Evolutionary conservation across 2,329 filamentous ascomycete species (phyloP).

Genomic region (Arthrobotrys sphaeroides): DNA sequence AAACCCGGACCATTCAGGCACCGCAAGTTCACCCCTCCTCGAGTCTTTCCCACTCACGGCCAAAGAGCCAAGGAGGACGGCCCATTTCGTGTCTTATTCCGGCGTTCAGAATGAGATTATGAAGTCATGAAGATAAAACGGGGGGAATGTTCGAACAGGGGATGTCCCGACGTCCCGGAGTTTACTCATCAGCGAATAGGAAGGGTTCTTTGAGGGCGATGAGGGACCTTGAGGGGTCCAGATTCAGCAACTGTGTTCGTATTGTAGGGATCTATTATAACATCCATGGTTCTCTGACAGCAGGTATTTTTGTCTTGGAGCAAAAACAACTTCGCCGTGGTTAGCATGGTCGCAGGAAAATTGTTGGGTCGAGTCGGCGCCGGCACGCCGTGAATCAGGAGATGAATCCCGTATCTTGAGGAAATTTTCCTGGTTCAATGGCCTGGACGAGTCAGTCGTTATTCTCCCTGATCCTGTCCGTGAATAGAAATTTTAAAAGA

Average conservation of each 20-base stretch:
- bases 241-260: constrained; percentile 5
- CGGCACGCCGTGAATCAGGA: background rate
- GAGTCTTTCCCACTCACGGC: constrained; percentile 13
- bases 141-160: constrained; percentile 39
- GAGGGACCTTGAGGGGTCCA: background rate
- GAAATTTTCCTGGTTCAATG: background rate
- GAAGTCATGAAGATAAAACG: constrained; percentile 41
- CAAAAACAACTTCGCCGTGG: background rate
- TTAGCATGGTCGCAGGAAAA: background rate
- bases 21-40: constrained; percentile 13
- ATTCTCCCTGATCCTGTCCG: background rate
- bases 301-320: background rate
- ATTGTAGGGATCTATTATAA: background rate
- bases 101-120: constrained; percentile 23
- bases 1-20: constrained; percentile 50
- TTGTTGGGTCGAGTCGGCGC: background rate
- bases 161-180: background rate
- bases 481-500: background rate
- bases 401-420: background rate
- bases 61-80: constrained; percentile 2
- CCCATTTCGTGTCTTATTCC: constrained; percentile 19
- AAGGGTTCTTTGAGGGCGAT: background rate
- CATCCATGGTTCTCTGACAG: background rate
- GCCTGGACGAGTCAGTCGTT: background rate
- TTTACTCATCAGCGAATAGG: background rate